Evolutionary conservation across 2,329 filamentous ascomycete species (phyloP).

Genomic region (Coleophoma cylindrospora): DNA sequence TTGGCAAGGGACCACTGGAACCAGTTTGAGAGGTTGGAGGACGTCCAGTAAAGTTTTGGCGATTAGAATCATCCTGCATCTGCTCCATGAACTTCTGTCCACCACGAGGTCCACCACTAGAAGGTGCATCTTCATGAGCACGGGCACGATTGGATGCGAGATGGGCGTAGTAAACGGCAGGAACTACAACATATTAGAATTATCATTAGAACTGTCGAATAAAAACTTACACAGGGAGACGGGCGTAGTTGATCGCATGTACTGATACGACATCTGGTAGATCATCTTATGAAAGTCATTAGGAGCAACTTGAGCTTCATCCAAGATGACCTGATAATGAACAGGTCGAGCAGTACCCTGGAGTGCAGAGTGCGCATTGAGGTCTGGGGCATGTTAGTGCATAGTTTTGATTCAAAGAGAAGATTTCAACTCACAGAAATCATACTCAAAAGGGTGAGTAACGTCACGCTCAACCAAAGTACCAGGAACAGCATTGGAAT

Average conservation of each 20-base stretch:
- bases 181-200: slow-evolving; percentile 39
- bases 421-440: slow-evolving; percentile 57
- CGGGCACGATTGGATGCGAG: slow-evolving; percentile 77
- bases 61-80: slow-evolving; percentile 12
- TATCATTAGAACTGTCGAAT: not conserved
- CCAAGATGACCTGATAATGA: slow-evolving; percentile 84
- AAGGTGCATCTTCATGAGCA: slow-evolving; percentile 57
- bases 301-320: slow-evolving; percentile 66
- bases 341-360: slow-evolving; percentile 92
- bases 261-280: slow-evolving; percentile 93
- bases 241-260: slow-evolving; percentile 84
- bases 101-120: slow-evolving; percentile 37
- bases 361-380: slow-evolving; percentile 70
- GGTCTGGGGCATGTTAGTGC: slow-evolving; percentile 24
- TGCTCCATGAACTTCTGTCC: slow-evolving; percentile 35
- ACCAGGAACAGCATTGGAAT: slow-evolving; percentile 79
- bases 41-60: not conserved
- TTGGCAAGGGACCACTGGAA: slow-evolving; percentile 1
- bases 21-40: slow-evolving; percentile 14
- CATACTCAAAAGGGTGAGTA: slow-evolving; percentile 87
- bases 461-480: slow-evolving; percentile 84
- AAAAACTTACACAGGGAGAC: slow-evolving; percentile 53
- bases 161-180: slow-evolving; percentile 95
- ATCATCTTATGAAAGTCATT: slow-evolving; percentile 80
- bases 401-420: too few species aligned